Evolutionary conservation across 306 rosid genomes (phyloP).

Genomic region (Vigna unguiculata): DNA sequence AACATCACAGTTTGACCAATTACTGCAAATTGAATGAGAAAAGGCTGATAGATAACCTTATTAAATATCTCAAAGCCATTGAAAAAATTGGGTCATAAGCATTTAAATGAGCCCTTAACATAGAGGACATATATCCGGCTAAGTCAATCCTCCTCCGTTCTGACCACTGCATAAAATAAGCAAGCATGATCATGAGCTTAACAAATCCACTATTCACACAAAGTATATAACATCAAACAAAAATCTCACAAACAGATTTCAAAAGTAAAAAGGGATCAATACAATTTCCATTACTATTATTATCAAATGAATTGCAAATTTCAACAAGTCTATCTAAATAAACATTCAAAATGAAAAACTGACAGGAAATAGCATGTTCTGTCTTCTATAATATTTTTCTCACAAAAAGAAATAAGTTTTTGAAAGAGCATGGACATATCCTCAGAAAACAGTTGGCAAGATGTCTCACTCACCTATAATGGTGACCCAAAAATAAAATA

Average conservation of each 20-base stretch:
- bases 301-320: slow-evolving; percentile 1
- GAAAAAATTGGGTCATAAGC: slow-evolving; percentile 98
- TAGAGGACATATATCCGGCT: slow-evolving; percentile 85
- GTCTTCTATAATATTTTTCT: not conserved
- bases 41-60: slow-evolving; percentile 65
- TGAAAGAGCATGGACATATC: slow-evolving; percentile 12
- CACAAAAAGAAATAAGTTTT: slow-evolving; percentile 8
- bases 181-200: slow-evolving; percentile 34
- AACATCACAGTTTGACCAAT: not conserved
- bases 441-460: slow-evolving; percentile 15
- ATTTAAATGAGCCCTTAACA: slow-evolving; percentile 90
- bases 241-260: not conserved
- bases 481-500: not conserved
- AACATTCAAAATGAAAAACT: slow-evolving; percentile 23
- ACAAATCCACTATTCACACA: slow-evolving; percentile 17
- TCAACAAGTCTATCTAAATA: slow-evolving; percentile 16
- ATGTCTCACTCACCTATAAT: not conserved
- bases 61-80: slow-evolving; percentile 92
- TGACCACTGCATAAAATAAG: slow-evolving; percentile 78
- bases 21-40: slow-evolving; percentile 28
- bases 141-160: slow-evolving; percentile 86
- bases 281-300: slow-evolving; percentile 22
- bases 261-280: not conserved
- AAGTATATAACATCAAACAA: slow-evolving; percentile 25
- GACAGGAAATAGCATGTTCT: slow-evolving; percentile 18